Evolutionary conservation across 345 rosid species (phyloP).

Genomic region (Eutrema heterophyllum): DNA sequence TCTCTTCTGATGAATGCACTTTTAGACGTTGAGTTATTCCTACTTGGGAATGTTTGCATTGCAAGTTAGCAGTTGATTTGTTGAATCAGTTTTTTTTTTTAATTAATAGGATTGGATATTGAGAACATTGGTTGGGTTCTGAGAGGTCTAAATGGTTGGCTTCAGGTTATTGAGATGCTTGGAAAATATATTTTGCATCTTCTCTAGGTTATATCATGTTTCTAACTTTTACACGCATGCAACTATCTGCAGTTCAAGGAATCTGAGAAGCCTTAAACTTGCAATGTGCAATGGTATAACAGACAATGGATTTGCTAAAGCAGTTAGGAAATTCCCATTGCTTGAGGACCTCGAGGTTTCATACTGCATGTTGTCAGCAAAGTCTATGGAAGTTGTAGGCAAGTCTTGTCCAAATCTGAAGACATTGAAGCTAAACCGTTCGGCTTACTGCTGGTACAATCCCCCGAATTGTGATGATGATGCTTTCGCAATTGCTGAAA

Average conservation of each 20-base stretch:
- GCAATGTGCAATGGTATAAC: conserved; percentile 25
- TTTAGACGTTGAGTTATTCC: no score
- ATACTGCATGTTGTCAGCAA: background rate
- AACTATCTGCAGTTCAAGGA: conserved; percentile 36
- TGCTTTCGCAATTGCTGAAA: conserved; percentile 59
- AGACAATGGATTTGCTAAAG: conserved; percentile 34
- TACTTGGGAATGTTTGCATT: no score
- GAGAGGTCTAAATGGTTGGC: no score
- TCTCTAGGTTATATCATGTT: no score
- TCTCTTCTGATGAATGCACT: no score
- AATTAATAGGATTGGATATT: no score
- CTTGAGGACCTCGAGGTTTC: conserved; percentile 60
- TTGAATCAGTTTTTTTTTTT: no score
- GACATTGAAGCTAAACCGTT: conserved; percentile 15
- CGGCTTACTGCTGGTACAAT: background rate
- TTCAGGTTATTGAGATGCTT: no score
- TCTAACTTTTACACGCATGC: background rate
- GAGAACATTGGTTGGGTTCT: no score
- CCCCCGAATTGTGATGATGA: conserved; percentile 28
- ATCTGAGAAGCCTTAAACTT: conserved; percentile 45
- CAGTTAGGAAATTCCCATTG: conserved; percentile 39
- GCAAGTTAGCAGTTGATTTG: no score
- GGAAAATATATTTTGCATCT: no score
- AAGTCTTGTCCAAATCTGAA: conserved; percentile 17
- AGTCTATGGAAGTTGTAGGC: conserved; percentile 12